Base-by-base conservation (phyloP, 257 asterid genomes). In the Vinca minor region DNA sequence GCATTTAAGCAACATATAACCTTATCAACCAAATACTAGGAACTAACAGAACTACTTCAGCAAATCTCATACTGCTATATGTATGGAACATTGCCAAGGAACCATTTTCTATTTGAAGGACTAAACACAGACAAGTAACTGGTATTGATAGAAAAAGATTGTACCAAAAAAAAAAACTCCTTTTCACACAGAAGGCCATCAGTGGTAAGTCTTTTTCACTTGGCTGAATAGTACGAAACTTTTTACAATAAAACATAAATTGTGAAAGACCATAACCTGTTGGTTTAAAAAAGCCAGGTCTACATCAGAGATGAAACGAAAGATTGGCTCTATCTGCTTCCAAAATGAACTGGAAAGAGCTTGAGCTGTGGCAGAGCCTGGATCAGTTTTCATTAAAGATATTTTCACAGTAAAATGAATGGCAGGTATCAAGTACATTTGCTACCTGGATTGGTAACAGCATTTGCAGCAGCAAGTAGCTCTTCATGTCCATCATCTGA, bases 401-500 rank as follows among this genome's bases (percentile, higher is more conserved):
- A 23, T 39, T 28, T 18, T 44, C 38, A 60, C 69, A 68, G 66
- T 36, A 59, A 66, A 66, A 66, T 65, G 53, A 50, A 39, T 58
- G 4, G 56, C 34, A 11, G 13, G 56, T 38, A 5, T 46, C 44
- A n/a, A n/a, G n/a, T n/a, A n/a, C 23, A 70, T 73, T n/a, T 34
- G 29, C 12, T 86, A 91, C 98, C 94, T 48, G 85, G 73, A 73
- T 84, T 79, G 38, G 84, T 76, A 75, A 83, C 94, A 66, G 94
- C 85, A 77, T 85, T 88, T 74, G 94, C 85, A 54, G 98, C 92
- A 77, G 95, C 89, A 79, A 86, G 78, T 66, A 91, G 96, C 82
- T 84, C 96, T 65, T 91, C 98, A 69, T 80, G 92, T 68, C 96
- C 98, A 82, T 83, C 88, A 79, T 83, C 94, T 54, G 88, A 83